Evolutionary conservation across 1,284 basidiomycete genomes (phyloP), one percentile per base, ranked within the genome.

Genomic region (Omphalotus olearius): DNA sequence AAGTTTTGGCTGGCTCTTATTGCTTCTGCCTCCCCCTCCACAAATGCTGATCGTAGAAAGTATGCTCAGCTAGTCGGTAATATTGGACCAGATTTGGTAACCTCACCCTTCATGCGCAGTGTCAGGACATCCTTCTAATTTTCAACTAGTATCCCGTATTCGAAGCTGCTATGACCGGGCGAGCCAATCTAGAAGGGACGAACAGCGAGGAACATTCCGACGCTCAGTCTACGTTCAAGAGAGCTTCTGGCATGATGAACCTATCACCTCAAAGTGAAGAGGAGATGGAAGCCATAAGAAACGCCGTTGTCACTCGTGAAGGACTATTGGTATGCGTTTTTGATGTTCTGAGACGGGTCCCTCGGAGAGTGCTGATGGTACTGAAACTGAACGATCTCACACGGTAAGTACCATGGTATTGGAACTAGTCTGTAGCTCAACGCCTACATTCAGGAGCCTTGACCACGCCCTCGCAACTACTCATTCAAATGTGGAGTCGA

Each of bases 31-130:
- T 84, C 90, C 0, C 73, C 84, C 1, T 63, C 78, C 43, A 84
- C 81, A 2, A 76, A 76, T 23, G 74, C 73, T 3, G 83, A 90
- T 45, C 78, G 95, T 45, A 76, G 83, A 51, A 88, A 90, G 66
- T 96, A 94, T 63, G 94, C 95, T 1, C 75, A 86, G 60, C 67
- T 93, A 1, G 92, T 97, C 1, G 94, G 92, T 11, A 96, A 96
- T 60, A 91, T 98, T 55, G 85, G 83, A 9, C 84, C 88, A 43
- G 91, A 93, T 52, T 75, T 94, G 59, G 91, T 93, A 60, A 56
- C 81, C 70, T 26, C 35, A 28, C 9, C 7, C 14, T 20, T 4
- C 48, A n/a, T 14, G 4, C 9, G 9, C 37, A 6, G 18, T 30
- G 20, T 6, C 26, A 33, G n/a, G 39, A 26, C 6, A 51, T 26